Conservation (phyloP, 441 rosid genomes). For the Pelargonium citronellum region DNA sequence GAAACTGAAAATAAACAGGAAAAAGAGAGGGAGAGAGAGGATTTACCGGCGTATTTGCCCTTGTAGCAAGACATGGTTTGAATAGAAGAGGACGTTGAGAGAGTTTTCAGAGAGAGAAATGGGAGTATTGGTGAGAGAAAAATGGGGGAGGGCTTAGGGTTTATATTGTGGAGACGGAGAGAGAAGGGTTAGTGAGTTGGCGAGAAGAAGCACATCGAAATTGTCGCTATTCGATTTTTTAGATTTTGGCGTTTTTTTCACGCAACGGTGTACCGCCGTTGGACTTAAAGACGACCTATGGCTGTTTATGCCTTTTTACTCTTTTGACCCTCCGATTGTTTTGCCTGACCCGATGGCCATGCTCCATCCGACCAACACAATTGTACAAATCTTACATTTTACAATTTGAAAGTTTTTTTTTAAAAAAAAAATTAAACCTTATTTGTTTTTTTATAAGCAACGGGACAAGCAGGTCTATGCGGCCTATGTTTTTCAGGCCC, state of each 20-base stretch:
- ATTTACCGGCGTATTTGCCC: conserved; percentile 21
- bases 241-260: not conserved
- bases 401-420: too few relatives aligned
- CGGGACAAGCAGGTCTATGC: too few relatives aligned
- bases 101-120: not conserved
- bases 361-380: too few relatives aligned
- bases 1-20: not conserved
- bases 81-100: not conserved
- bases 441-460: too few relatives aligned
- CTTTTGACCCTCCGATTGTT: not conserved
- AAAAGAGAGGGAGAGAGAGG: not conserved
- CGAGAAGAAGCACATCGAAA: not conserved
- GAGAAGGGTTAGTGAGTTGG: conserved; percentile 4
- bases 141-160: not conserved
- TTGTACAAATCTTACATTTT: too few relatives aligned
- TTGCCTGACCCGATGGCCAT: too few relatives aligned
- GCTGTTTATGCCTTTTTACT: not conserved
- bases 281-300: not conserved
- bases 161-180: not conserved
- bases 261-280: conserved; percentile 1
- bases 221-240: not conserved
- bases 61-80: conserved; percentile 23
- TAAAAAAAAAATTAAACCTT: too few relatives aligned
- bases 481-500: too few relatives aligned
- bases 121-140: not conserved